Conservation (phyloP, 768 basidiomycete genomes). For the Rhodosporidiobolus odoratus region DNA sequence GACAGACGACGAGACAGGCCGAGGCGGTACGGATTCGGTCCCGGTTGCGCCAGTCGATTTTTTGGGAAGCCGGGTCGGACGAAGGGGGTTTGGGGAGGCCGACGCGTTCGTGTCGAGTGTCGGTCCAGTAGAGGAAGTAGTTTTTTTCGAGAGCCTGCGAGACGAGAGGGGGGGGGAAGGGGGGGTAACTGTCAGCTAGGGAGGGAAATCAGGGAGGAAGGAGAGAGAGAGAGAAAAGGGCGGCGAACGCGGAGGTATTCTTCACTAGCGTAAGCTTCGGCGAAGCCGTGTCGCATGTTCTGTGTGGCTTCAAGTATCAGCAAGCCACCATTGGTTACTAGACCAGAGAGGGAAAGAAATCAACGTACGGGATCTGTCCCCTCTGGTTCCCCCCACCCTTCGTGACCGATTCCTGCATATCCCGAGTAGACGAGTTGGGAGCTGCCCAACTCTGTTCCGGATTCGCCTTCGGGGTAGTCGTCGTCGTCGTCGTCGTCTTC, state of each 20-base stretch:
- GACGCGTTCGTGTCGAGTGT: slow-evolving; percentile 37
- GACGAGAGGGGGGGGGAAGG: not conserved
- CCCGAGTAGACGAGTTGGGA: slow-evolving; percentile 3
- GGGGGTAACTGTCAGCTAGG: not conserved
- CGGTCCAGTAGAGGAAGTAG: slow-evolving; percentile 43
- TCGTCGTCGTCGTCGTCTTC: slow-evolving; percentile 26
- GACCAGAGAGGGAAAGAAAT: too few relatives aligned
- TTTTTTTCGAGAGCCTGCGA: slow-evolving; percentile 38
- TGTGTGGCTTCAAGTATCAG: not conserved
- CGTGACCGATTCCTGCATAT: not conserved
- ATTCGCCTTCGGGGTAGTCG: too few relatives aligned
- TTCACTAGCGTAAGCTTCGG: slow-evolving; percentile 37
- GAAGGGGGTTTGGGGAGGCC: slow-evolving; percentile 37
- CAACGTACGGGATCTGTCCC: slow-evolving; percentile 26
- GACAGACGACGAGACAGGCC: slow-evolving; percentile 67
- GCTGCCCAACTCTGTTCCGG: too few relatives aligned
- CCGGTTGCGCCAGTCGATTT: slow-evolving; percentile 88
- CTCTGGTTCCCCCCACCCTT: slow-evolving; percentile 25
- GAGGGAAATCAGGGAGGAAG: too few relatives aligned
- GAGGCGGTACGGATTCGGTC: slow-evolving; percentile 93
- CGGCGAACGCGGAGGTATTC: slow-evolving; percentile 37
- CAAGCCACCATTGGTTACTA: not conserved
- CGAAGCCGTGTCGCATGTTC: slow-evolving; percentile 38
- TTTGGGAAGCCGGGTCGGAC: slow-evolving; percentile 45
- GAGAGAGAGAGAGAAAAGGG: too few relatives aligned